phyloP scores from a whole-genome alignment of 805 yeast species.

The Teunomyces barrocoloradensis region DNA sequence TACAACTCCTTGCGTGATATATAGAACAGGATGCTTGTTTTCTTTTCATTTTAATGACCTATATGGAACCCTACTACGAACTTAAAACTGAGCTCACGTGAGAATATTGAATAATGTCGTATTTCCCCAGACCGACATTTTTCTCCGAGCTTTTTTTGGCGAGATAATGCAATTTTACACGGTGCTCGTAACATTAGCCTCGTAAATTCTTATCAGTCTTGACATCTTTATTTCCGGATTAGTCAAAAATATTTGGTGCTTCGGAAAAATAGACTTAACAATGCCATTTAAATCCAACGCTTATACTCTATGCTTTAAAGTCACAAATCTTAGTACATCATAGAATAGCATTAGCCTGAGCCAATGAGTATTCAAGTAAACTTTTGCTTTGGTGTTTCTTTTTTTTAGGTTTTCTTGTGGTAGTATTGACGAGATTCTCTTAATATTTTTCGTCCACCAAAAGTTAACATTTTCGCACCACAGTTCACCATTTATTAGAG shows the following conservation, averaged over 20 bases:
- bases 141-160: neutral
- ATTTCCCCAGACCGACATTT: neutral
- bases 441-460: too few relatives aligned
- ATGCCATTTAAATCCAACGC: neutral
- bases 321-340: too few relatives aligned
- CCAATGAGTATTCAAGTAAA: too few relatives aligned
- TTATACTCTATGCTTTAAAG: neutral
- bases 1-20: conserved; percentile 62
- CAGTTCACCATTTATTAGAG: too few relatives aligned
- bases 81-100: conserved; percentile 2
- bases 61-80: too few relatives aligned
- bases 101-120: conserved; percentile 5
- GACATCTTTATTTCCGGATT: neutral
- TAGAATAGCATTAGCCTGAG: too few relatives aligned
- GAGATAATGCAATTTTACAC: neutral
- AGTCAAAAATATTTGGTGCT: neutral
- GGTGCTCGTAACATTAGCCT: neutral
- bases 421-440: too few relatives aligned
- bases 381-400: too few relatives aligned
- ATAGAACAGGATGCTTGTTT: neutral
- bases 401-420: too few relatives aligned
- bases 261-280: neutral
- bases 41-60: too few relatives aligned
- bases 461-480: too few relatives aligned
- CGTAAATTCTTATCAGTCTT: neutral